Evolutionary conservation across 441 rosid genomes (phyloP).

Genomic region (Manihot esculenta): DNA sequence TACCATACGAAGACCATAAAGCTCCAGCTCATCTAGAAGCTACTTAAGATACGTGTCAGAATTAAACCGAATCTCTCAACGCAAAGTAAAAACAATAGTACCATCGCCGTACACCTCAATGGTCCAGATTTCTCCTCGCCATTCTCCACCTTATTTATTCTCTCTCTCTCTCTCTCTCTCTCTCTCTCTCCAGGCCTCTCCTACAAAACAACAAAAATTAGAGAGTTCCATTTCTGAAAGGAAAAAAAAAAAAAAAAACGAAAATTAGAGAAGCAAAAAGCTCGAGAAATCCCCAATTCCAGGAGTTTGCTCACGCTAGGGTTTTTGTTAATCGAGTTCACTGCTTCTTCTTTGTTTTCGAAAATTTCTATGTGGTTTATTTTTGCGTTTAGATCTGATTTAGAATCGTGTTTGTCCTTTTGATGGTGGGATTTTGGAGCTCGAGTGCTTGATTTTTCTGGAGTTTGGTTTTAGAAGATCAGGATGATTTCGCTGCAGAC

Average conservation of each 20-base stretch:
- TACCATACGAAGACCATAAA: constrained; percentile 4
- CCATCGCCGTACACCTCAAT: constrained; percentile 38
- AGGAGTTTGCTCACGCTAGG: not conserved
- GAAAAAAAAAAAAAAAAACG: not conserved
- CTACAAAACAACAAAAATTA: not conserved
- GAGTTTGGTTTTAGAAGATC: constrained; percentile 19
- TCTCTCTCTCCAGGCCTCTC: not conserved
- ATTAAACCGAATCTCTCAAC: constrained; percentile 13
- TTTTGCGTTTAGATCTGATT: constrained; percentile 31
- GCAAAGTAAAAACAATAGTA: constrained; percentile 6
- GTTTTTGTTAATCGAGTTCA: constrained; percentile 32
- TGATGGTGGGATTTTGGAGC: constrained; percentile 29
- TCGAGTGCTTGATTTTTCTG: constrained; percentile 11
- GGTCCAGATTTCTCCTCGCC: constrained; percentile 28
- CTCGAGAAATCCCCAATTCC: constrained; percentile 8
- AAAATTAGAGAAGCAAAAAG: constrained; percentile 23
- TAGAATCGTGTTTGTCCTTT: constrained; percentile 14
- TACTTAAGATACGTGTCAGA: constrained; percentile 22
- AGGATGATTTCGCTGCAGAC: constrained; percentile 61
- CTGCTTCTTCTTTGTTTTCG: constrained; percentile 8
- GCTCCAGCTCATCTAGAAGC: not conserved
- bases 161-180: not conserved
- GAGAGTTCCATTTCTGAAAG: not conserved
- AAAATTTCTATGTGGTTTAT: not conserved
- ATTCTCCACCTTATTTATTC: constrained; percentile 1